Percentiles rank a stretch among this genome's conserved stretches.
These are phyloP conservation scores for Ceratonia siliqua DNA, from an alignment of 306 rosid species.

Conservation along the genomic window DNA sequence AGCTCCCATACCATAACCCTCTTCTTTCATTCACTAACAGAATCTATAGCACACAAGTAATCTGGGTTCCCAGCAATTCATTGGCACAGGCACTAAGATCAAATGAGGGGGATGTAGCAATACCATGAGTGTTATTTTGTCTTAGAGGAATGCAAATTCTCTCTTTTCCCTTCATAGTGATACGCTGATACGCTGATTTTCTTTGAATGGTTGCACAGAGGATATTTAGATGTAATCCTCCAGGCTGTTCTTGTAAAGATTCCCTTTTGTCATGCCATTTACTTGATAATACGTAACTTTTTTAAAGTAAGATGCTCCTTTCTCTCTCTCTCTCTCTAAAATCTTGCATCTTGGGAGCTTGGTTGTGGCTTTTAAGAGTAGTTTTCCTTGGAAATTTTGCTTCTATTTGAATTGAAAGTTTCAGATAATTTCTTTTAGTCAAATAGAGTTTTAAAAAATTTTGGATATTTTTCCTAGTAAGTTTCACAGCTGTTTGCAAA, in stretches of 20 bases:
- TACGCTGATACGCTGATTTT: slow-evolving; percentile 22
- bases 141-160: slow-evolving; percentile 34
- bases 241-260: neutral
- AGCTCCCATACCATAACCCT: slow-evolving; percentile 31
- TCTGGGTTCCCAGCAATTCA: slow-evolving; percentile 26
- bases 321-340: too few species aligned
- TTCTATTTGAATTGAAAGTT: too few species aligned
- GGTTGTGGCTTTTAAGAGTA: too few species aligned
- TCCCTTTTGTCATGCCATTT: neutral
- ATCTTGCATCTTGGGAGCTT: too few species aligned
- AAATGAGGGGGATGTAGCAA: slow-evolving; percentile 32
- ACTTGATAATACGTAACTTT: too few species aligned
- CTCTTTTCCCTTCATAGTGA: neutral
- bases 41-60: slow-evolving; percentile 42
- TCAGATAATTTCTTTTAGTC: too few species aligned
- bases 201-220: neutral
- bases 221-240: neutral
- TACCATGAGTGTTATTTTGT: neutral
- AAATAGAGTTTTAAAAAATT: too few species aligned
- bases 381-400: too few species aligned
- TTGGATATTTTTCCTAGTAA: too few species aligned
- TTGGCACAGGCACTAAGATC: slow-evolving; percentile 31
- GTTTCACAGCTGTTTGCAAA: too few species aligned
- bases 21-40: slow-evolving; percentile 35
- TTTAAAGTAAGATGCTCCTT: too few species aligned